phyloP scores from a whole-genome alignment of 805 yeast species.

The Yarrowia porcina region DNA sequence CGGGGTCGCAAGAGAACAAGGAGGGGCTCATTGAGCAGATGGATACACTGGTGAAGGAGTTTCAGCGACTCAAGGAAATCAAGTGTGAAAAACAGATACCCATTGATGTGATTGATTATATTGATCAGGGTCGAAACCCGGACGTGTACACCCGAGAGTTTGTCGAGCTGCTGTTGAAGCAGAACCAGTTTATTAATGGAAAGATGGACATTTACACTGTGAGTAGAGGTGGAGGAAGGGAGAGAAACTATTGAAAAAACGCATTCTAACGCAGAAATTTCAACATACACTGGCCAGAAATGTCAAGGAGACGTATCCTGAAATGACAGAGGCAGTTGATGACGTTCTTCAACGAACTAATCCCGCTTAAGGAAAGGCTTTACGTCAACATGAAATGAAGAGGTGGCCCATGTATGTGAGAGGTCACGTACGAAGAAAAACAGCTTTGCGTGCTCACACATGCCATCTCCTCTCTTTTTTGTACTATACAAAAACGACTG shows the following conservation, averaged over 20 bases:
- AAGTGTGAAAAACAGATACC: slow-evolving; percentile 43
- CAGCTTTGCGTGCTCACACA: too few relatives aligned
- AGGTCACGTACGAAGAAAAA: too few relatives aligned
- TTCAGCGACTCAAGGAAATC: slow-evolving; percentile 40
- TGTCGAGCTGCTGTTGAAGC: slow-evolving; percentile 85
- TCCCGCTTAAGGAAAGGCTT: background rate
- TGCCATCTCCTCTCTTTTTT: too few relatives aligned
- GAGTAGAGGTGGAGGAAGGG: background rate
- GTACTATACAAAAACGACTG: too few relatives aligned
- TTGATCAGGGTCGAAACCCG: slow-evolving; percentile 95
- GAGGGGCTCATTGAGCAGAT: slow-evolving; percentile 47
- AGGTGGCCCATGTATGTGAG: too few relatives aligned
- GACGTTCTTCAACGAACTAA: slow-evolving; percentile 37
- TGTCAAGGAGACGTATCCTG: slow-evolving; percentile 76
- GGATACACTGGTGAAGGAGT: slow-evolving; percentile 28
- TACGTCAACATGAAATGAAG: too few relatives aligned
- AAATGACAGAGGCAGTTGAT: slow-evolving; percentile 55
- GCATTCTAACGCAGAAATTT: slow-evolving; percentile 42
- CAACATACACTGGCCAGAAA: slow-evolving; percentile 65
- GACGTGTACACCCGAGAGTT: slow-evolving; percentile 96
- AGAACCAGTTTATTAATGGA: slow-evolving; percentile 84
- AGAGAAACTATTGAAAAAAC: too few relatives aligned
- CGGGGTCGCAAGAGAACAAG: slow-evolving; percentile 79
- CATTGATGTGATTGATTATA: slow-evolving; percentile 80
- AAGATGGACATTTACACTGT: slow-evolving; percentile 63